Evolutionary conservation across 2,329 filamentous ascomycete species (phyloP), one percentile per base, ranked within the genome.

Genomic region (Phaeosphaeria sp.): DNA sequence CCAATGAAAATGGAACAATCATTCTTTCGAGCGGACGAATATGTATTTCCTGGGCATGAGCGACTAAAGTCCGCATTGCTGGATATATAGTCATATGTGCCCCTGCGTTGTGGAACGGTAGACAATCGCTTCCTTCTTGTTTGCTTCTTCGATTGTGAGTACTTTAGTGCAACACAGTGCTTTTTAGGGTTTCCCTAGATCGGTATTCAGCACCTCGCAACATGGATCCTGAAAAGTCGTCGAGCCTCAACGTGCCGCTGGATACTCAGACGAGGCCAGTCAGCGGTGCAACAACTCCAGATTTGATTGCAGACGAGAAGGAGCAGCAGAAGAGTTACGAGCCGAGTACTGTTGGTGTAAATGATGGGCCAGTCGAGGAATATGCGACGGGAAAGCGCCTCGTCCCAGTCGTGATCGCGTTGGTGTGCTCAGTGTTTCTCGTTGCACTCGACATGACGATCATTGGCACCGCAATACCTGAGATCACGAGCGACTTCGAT

Each of bases 401-500:
- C 3, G 18, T 46, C 17, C 40, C 50, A 1, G 45, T 52, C 25
- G 11, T 52, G 17, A 6, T 45, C 4, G 50, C 50, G 5, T 46
- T 52, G 25, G 27, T 52, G n/a, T 52, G 40, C 39, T 30, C 50
- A 8, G 40, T 46, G 6, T 45, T 46, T 42, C 50, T 52, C 3
- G 42, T 46, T n/a, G 40, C 50, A 4, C 24, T 52, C 25, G 50
- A 52, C 50, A 52, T 52, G 59, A 73, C 66, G 27, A 72, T 73
- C 25, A 42, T 73, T 21, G 65, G 61, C 15, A 73, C 70, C 9
- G 69, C 69, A 15, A 69, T 72, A 21, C 71, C 71, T 6, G 66
- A 62, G 24, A 73, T 74, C 27, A 71, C 70, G 8, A 62, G 68
- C 49, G 52, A 70, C 40, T 74, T 74, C 56, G 36, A 60, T 33